A percentile compares a stretch with the other conserved stretches of the same genome.
phyloP scores from a whole-genome alignment of 176 grass and related monocot genomes.

The Carex myosuroides region DNA sequence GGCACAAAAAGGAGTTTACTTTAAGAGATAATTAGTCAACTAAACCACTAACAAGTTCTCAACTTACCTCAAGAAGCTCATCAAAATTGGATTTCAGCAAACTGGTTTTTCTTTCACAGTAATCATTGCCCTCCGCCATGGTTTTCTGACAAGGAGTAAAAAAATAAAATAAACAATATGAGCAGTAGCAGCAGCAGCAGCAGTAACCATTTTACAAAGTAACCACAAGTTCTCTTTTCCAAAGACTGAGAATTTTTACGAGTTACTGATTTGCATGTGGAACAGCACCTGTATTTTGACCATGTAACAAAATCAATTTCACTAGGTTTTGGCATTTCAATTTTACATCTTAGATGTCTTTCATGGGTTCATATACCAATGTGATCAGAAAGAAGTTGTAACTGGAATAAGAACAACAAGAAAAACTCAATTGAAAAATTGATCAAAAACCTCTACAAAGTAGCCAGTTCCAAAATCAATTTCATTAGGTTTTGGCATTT shows the following conservation, averaged over 20 bases:
- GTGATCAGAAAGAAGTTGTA: neutral
- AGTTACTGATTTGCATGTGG: neutral
- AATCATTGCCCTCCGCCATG: slow-evolving; percentile 87
- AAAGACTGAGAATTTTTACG: neutral
- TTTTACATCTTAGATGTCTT: neutral
- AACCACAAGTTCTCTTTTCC: neutral
- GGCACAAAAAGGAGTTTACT: neutral
- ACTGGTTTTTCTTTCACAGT: slow-evolving; percentile 85
- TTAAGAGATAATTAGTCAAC: neutral
- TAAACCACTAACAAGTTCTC: slow-evolving; percentile 10
- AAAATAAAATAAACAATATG: neutral
- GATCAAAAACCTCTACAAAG: too few species aligned
- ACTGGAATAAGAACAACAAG: neutral
- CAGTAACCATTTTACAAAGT: neutral
- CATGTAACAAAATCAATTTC: neutral
- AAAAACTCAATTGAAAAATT: too few species aligned
- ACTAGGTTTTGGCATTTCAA: neutral
- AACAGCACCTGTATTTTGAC: neutral
- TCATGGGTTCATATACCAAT: neutral
- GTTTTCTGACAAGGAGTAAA: slow-evolving; percentile 49
- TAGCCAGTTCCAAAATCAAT: neutral
- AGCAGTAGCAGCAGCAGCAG: neutral
- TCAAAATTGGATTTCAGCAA: slow-evolving; percentile 88
- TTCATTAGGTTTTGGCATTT: neutral
- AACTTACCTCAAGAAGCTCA: slow-evolving; percentile 75